These are phyloP conservation scores for Crithidia fasciculata DNA, from an alignment of 208 protist genomes.

Conservation along the genomic window DNA sequence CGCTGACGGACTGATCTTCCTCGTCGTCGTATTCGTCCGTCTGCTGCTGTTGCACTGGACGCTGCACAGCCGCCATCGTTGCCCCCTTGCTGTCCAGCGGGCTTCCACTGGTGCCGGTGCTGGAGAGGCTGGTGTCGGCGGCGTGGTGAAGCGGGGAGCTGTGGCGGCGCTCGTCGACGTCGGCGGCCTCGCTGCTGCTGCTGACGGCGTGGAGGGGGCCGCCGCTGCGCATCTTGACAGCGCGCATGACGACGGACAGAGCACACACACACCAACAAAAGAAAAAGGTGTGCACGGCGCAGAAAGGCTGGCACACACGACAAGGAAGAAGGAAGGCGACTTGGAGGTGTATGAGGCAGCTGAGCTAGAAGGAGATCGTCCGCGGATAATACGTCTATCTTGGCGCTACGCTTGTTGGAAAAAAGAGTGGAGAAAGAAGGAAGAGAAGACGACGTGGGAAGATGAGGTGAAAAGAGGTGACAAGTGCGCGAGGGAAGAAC, in stretches of 20 bases:
- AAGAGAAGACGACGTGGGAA: no score
- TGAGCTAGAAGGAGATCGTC: no score
- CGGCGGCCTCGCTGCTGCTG: background rate
- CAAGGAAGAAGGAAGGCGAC: background rate
- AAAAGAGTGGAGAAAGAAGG: no score
- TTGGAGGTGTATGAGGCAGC: no score
- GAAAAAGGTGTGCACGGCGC: background rate
- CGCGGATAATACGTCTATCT: no score
- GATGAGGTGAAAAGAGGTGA: no score
- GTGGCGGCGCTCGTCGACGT: background rate
- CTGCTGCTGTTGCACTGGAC: background rate
- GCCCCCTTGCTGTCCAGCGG: background rate
- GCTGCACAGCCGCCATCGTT: background rate
- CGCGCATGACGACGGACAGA: background rate
- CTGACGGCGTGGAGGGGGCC: background rate
- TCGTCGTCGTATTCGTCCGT: no score
- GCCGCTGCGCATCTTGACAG: constrained; percentile 11
- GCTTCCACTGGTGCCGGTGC: background rate
- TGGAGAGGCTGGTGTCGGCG: background rate
- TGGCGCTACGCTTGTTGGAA: no score
- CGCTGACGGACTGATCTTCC: no score
- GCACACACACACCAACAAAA: background rate
- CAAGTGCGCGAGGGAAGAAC: no score
- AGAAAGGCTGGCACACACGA: background rate
- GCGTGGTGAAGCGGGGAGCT: no score